phyloP scores from a whole-genome alignment of 192 early-diverging fungal genomes.

The Coemansia sp. region DNA sequence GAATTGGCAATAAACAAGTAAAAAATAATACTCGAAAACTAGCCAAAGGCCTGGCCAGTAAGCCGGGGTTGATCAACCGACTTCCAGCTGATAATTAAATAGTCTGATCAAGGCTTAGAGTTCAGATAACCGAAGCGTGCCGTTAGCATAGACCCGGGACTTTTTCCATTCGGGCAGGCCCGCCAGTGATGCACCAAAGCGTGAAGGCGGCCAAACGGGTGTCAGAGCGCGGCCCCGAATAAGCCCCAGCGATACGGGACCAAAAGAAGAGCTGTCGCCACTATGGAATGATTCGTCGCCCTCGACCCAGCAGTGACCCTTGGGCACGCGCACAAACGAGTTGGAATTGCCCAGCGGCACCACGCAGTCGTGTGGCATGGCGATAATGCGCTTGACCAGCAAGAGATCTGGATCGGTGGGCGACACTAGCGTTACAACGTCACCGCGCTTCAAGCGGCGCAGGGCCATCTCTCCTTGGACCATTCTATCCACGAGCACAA shows the following conservation, averaged over 20 bases:
- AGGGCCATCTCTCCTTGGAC: constrained; percentile 43
- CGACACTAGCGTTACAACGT: constrained; percentile 67
- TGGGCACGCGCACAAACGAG: constrained; percentile 62
- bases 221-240: constrained; percentile 59
- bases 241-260: constrained; percentile 71
- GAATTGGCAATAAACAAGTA: no score
- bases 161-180: constrained; percentile 46
- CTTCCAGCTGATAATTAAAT: neutral
- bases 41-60: neutral
- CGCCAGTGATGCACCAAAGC: constrained; percentile 57
- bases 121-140: neutral
- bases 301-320: constrained; percentile 85
- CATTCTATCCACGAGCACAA: constrained; percentile 67
- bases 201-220: constrained; percentile 68
- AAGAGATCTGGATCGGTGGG: constrained; percentile 68
- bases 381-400: constrained; percentile 86
- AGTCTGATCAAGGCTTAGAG: neutral
- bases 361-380: constrained; percentile 72
- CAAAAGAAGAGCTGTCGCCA: constrained; percentile 77
- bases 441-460: constrained; percentile 57
- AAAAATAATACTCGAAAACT: neutral
- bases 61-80: neutral
- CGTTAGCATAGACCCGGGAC: constrained; percentile 34
- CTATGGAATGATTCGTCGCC: constrained; percentile 84
- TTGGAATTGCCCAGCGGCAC: constrained; percentile 29